Base-by-base conservation (phyloP, 2,329 filamentous ascomycete species). In the Colletotrichum shisoi region DNA sequence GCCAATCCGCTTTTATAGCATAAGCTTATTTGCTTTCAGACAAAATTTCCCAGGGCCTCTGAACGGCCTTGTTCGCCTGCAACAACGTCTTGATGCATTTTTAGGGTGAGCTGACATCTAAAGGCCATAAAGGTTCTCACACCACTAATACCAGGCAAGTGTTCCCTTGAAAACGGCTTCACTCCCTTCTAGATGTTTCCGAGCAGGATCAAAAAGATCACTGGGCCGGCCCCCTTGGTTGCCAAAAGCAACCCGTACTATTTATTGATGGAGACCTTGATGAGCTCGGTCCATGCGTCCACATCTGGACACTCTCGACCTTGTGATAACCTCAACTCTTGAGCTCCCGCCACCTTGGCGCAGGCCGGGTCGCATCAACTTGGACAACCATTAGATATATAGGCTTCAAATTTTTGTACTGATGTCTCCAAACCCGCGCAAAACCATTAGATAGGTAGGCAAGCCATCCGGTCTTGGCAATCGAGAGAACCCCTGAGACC, bases 331-430 rank as follows among this genome's bases (percentile, higher is more conserved):
- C 17, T 54, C 53, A 21, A 27, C 37, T 21, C n/a, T 19, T 21
- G 24, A 37, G 37, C 19, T n/a, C 53, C 53, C 53, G 21, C 53
- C 53, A 17, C 39, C 53, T 56, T 56, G 53, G 53, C 53, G 21
- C 39, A 44, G 39, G 31, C 19, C 37, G 17, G 15, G 11, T 11
- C 34, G 19, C 34, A 13, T n/a, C 31, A 8, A 4, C 4, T 4
- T n/a, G 5, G 21, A 56, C 9, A 45, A 45, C 5, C n/a, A 19
- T n/a, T n/a, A 37, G 24, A 24, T 44, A 1, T 12, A 17, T 4
- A 46, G 44, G 17, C n/a, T 21, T 40, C 12, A 5, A 17, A 40
- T 2, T 17, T 1, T 13, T 40, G 15, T 13, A 40, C 12, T 17
- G 39, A 5, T 12, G n/a, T 54, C 51, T 6, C 27, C 2, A 21